Evolutionary conservation across 2,329 filamentous ascomycete genomes (phyloP), one percentile per base, ranked within the genome.

Genomic region (Exophiala sp.): DNA sequence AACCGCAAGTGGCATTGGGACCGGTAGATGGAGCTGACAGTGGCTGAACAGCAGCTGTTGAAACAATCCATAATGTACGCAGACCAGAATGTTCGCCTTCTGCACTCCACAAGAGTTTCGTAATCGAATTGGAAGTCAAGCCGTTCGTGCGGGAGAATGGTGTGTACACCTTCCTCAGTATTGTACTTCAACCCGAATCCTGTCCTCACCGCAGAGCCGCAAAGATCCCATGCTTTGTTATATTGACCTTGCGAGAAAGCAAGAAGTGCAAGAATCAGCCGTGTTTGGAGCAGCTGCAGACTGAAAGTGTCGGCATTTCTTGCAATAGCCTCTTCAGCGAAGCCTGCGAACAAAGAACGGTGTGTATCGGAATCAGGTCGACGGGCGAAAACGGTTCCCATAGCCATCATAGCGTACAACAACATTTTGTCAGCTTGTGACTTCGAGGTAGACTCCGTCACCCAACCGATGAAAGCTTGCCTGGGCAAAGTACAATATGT

Each of bases 11-110:
- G 85, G 39, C 87, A 79, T 55, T 89, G 83, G 57, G 86, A 80
- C 3, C 80, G 73, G 44, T 82, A 80, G 55, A 89, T 77, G 57
- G 81, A 78, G 44, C 76, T 80, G 5, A 76, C 69, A 1, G 78
- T 75, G 2, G 76, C 73, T 1, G 78, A 77, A 48, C 78, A 83
- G 55, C 83, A 78, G 11, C 80, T 80, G 44, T 81, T 83, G 56
- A 86, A 80, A 44, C 85, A 80, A 72, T 90, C 87, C 67, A 88
- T 78, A 62, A 89, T 72, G 61, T 85, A 88, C 47, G 83, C 79
- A 24, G 83, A 81, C 86, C 86, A 91, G 64, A 89, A 86, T 0
- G 85, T 89, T 52, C 87, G 77, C 59, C 86, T 78, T 55, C 83
- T 78, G 62, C 84, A 85, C 69, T 91, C 87, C 20, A 79, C 78